phyloP scores from a whole-genome alignment of 441 rosid genomes.

The Arabidopsis hybrid region DNA sequence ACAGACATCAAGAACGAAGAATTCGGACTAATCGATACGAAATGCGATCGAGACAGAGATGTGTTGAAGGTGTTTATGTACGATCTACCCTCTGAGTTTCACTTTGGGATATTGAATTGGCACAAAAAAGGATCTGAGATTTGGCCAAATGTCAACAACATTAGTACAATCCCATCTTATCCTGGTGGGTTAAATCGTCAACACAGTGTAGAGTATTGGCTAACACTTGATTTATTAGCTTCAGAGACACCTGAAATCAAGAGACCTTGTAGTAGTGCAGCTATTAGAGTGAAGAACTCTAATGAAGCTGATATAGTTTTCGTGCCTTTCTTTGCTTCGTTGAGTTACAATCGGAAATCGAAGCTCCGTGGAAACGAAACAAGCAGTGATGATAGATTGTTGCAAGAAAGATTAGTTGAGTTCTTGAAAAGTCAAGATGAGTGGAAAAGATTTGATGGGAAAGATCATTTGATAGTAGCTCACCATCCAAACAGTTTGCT shows the following conservation, averaged over 20 bases:
- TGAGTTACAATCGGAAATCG: slow-evolving; percentile 87
- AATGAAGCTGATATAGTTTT: slow-evolving; percentile 75
- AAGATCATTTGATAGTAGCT: slow-evolving; percentile 85
- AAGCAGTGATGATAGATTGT: slow-evolving; percentile 58
- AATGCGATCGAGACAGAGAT: slow-evolving; percentile 47
- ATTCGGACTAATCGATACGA: slow-evolving; percentile 30
- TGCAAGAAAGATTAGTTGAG: slow-evolving; percentile 72
- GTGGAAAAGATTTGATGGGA: slow-evolving; percentile 84
- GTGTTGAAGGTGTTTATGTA: slow-evolving; percentile 83
- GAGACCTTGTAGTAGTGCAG: slow-evolving; percentile 56
- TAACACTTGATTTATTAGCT: slow-evolving; percentile 86
- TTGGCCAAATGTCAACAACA: slow-evolving; percentile 73
- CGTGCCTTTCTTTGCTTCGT: slow-evolving; percentile 90
- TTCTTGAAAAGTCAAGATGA: slow-evolving; percentile 61
- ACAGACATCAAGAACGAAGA: slow-evolving; percentile 52
- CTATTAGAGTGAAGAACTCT: slow-evolving; percentile 68
- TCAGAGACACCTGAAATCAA: slow-evolving; percentile 53
- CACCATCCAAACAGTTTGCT: slow-evolving; percentile 97
- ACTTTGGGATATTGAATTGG: slow-evolving; percentile 88
- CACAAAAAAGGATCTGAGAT: slow-evolving; percentile 56
- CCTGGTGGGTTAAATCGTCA: slow-evolving; percentile 94
- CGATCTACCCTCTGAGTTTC: slow-evolving; percentile 88
- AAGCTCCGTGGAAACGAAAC: slow-evolving; percentile 67
- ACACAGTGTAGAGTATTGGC: slow-evolving; percentile 97
- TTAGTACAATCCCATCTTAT: slow-evolving; percentile 59